phyloP scores from a whole-genome alignment of 768 basidiomycete genomes.

The Ramaria rubella region DNA sequence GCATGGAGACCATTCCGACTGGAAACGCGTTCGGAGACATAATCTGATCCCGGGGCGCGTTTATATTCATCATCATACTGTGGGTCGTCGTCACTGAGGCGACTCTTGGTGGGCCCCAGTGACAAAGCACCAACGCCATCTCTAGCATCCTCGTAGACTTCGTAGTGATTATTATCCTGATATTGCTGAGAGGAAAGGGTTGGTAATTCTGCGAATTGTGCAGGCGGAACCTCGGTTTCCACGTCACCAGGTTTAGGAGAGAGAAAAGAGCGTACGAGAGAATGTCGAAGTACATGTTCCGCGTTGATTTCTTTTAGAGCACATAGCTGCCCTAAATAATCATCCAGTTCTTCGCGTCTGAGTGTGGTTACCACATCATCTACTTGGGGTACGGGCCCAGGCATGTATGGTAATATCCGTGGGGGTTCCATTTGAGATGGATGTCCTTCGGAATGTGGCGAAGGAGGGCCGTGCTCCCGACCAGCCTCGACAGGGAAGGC shows the following conservation, averaged over 20 bases:
- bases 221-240: constrained; percentile 55
- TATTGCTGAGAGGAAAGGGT: constrained; percentile 31
- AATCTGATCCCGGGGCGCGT: neutral
- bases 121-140: neutral
- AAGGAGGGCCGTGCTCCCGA: constrained; percentile 35
- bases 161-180: constrained; percentile 31
- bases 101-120: neutral
- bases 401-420: constrained; percentile 94
- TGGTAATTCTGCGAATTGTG: constrained; percentile 52
- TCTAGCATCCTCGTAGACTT: constrained; percentile 24
- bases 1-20: neutral
- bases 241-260: constrained; percentile 82
- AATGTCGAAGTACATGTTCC: constrained; percentile 75
- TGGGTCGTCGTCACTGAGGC: constrained; percentile 31
- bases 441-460: constrained; percentile 31
- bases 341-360: constrained; percentile 77
- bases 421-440: constrained; percentile 26
- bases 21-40: neutral
- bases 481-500: constrained; percentile 91
- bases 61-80: constrained; percentile 35
- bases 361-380: constrained; percentile 78
- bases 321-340: constrained; percentile 79
- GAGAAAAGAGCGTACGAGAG: constrained; percentile 77
- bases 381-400: constrained; percentile 81
- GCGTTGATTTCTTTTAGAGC: constrained; percentile 58